Evolutionary conservation across 768 basidiomycete species (phyloP).

Genomic region (Nidula microcarpa): DNA sequence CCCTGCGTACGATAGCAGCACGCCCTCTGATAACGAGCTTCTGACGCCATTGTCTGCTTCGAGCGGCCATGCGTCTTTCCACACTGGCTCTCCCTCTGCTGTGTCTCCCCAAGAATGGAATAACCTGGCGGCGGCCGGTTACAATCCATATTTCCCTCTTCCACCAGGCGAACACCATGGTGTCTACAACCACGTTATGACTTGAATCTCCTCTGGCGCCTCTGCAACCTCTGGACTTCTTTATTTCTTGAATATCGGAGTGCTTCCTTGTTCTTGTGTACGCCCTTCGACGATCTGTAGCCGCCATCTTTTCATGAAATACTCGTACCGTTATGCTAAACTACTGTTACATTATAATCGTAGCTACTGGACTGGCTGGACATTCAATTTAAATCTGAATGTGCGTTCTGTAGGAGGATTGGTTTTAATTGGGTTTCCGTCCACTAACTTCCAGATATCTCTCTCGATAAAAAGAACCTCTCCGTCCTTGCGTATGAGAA

Average conservation of each 20-base stretch:
- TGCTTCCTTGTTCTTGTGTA: too few relatives aligned
- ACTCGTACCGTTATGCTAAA: not conserved
- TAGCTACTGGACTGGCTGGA: conserved; percentile 6
- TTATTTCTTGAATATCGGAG: too few relatives aligned
- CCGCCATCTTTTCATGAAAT: not conserved
- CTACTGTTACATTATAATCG: not conserved
- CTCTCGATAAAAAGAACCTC: conserved; percentile 67
- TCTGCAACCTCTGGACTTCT: too few relatives aligned
- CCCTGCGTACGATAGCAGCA: conserved; percentile 53
- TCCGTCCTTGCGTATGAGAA: conserved; percentile 61
- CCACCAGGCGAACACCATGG: conserved; percentile 44
- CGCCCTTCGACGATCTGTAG: too few relatives aligned
- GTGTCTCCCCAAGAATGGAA: conserved; percentile 64
- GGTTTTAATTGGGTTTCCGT: conserved; percentile 34
- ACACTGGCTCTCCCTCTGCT: conserved; percentile 36
- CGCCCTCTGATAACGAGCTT: conserved; percentile 63
- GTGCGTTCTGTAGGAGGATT: conserved; percentile 43
- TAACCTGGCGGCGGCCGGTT: conserved; percentile 48
- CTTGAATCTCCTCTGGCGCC: conserved; percentile 25
- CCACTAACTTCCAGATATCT: conserved; percentile 56
- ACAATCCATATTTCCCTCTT: conserved; percentile 70
- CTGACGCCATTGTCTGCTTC: conserved; percentile 51
- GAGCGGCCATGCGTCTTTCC: conserved; percentile 44
- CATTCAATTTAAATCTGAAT: conserved; percentile 44
- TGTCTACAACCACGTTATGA: conserved; percentile 58